A percentile compares a stretch with the other conserved stretches of the same genome.
phyloP scores from a whole-genome alignment of 257 asterid species.

The Misopates orontium region DNA sequence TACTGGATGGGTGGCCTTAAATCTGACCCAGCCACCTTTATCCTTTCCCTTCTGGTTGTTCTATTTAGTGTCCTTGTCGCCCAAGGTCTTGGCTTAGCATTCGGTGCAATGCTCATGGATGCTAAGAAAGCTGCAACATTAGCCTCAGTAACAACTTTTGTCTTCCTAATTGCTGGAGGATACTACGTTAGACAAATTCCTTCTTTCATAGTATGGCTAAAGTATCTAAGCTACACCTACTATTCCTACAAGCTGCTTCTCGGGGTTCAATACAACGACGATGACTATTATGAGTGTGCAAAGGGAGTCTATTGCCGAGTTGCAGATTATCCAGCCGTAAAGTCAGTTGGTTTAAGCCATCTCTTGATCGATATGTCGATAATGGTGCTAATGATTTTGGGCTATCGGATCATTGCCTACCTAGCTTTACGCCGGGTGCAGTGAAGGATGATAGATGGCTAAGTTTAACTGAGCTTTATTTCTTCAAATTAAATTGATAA shows the following conservation, averaged over 20 bases:
- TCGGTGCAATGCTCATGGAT: constrained; percentile 96
- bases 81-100: constrained; percentile 84
- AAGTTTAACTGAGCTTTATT: constrained; percentile 34
- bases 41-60: constrained; percentile 80
- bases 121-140: constrained; percentile 93
- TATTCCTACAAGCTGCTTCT: constrained; percentile 83
- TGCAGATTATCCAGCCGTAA: constrained; percentile 70
- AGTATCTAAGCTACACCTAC: constrained; percentile 87
- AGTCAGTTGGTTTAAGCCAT: constrained; percentile 69
- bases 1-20: constrained; percentile 99
- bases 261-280: constrained; percentile 71
- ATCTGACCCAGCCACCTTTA: constrained; percentile 70
- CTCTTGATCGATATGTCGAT: constrained; percentile 63
- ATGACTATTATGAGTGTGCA: constrained; percentile 74
- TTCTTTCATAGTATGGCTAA: constrained; percentile 76
- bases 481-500: constrained; percentile 38
- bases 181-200: constrained; percentile 93
- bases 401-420: constrained; percentile 78
- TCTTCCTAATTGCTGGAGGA: constrained; percentile 93
- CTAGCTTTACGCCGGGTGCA: constrained; percentile 71
- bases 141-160: constrained; percentile 90
- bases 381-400: constrained; percentile 79
- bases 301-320: constrained; percentile 69
- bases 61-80: constrained; percentile 92
- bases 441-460: constrained; percentile 45